Evolutionary conservation across 306 rosid species (phyloP), one percentile per base, ranked within the genome.

Genomic region (Arachis hypogaea): DNA sequence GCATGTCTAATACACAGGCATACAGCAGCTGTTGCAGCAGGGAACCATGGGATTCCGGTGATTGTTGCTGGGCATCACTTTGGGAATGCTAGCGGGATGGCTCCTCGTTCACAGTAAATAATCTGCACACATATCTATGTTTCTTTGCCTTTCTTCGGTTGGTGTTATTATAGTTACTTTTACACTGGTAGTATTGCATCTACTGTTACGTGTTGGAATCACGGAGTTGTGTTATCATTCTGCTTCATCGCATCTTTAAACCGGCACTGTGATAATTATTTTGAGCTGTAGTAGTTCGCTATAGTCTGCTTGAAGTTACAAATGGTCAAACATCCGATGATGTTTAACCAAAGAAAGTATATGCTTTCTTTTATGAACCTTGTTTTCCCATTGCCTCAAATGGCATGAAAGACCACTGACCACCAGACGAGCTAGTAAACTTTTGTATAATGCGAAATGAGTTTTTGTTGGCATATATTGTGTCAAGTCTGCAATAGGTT

Each of bases 71-170:
- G 96, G 64, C 95, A 95, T 86, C 82, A 76, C 85, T 95, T 90
- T 63, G 99, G 99, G 74, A 88, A 92, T 81, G 99, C 99, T 54
- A 95, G 99, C 75, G 99, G 99, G 83, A 95, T 95, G 99, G 98
- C 99, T 92, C 98, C 99, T 71, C 99, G 83, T 68, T 76, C 99
- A 73, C 99, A 95, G 99, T 95, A 95, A 89, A 28, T 75, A 80
- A 56, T 83, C 87, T 78, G 57, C 63, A 83, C 55, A 80, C 63
- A 5, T 57, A 14, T 62, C 50, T 36, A 30, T 16, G 63, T 72
- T 46, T 9, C 51, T 46, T 46, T 59, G 36, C 55, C 62, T 69
- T 52, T 45, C 7, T 77, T 43, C 40, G 12, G 49, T 61, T 51
- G 49, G 33, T 66, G 66, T 70, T 55, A 7, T 66, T 44, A 28